phyloP scores from a whole-genome alignment of 148 eudicot species.

The Rhododendron kiyosumense region DNA sequence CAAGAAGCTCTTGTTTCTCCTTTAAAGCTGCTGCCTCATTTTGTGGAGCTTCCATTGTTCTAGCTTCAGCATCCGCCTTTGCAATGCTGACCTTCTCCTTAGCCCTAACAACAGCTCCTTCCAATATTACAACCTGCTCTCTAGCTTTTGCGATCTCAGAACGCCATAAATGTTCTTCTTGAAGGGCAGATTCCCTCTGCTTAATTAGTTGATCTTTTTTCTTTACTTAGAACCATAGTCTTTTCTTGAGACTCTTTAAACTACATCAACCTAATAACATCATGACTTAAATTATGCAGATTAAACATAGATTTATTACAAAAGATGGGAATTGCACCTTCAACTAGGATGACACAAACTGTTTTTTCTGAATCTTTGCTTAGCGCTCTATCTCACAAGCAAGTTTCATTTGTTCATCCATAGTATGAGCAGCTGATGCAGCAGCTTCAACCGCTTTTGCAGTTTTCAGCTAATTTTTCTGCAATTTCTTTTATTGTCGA shows the following conservation, averaged over 20 bases:
- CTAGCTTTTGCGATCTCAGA: too few species aligned
- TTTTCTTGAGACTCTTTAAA: constrained; percentile 54
- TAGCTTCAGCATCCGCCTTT: constrained; percentile 67
- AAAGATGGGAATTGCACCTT: constrained; percentile 43
- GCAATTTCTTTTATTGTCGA: constrained; percentile 76
- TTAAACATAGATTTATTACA: background rate
- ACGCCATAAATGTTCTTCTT: too few species aligned
- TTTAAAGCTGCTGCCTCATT: constrained; percentile 58
- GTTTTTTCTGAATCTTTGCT: constrained; percentile 52
- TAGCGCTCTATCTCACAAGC: constrained; percentile 71
- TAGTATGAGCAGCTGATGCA: constrained; percentile 96
- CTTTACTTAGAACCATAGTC: too few species aligned
- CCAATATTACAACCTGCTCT: too few species aligned
- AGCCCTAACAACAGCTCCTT: too few species aligned
- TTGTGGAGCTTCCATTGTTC: constrained; percentile 66
- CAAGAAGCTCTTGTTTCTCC: constrained; percentile 80
- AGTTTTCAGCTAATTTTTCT: constrained; percentile 43
- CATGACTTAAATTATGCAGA: background rate
- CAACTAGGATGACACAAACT: constrained; percentile 36
- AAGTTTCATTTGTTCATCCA: constrained; percentile 8
- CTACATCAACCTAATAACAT: constrained; percentile 29
- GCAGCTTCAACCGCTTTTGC: constrained; percentile 94
- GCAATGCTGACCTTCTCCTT: constrained; percentile 45
- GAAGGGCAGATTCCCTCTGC: too few species aligned
- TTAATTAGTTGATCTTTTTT: too few species aligned